Conservation (phyloP, 495 filamentous ascomycete species). For the Acidiella bohemica region DNA sequence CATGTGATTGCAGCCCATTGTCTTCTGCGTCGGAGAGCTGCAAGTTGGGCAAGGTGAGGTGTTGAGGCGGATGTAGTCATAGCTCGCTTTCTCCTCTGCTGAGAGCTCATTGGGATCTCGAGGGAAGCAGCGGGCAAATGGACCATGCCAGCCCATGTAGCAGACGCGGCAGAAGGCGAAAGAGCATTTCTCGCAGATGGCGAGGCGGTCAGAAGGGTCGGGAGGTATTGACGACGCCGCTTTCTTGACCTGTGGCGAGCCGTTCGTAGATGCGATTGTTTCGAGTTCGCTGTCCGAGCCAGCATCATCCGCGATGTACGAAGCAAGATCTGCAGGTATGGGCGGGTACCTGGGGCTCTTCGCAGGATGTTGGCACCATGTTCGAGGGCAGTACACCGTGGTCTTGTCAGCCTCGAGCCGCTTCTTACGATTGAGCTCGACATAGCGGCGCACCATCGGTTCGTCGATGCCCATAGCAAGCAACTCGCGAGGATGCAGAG, state of each 20-base stretch:
- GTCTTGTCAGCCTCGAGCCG: constrained; percentile 80
- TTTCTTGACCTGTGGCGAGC: constrained; percentile 19
- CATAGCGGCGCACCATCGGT: constrained; percentile 69
- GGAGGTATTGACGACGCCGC: constrained; percentile 33
- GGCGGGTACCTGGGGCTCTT: constrained; percentile 59
- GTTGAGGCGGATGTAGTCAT: constrained; percentile 65
- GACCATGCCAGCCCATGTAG: constrained; percentile 76
- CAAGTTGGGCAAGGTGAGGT: constrained; percentile 89
- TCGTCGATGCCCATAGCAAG: constrained; percentile 66
- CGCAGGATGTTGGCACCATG: constrained; percentile 90
- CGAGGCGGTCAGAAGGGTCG: constrained; percentile 51
- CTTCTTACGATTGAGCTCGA: constrained; percentile 78
- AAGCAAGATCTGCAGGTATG: constrained; percentile 39
- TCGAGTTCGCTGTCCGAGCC: constrained; percentile 35
- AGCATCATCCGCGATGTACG: constrained; percentile 34
- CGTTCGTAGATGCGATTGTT: constrained; percentile 8
- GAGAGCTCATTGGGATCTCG: constrained; percentile 52
- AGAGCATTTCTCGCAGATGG: constrained; percentile 70
- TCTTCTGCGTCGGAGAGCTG: constrained; percentile 71
- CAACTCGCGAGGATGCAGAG: constrained; percentile 75
- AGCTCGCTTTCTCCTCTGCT: constrained; percentile 68
- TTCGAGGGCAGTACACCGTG: constrained; percentile 85
- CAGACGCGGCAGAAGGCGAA: constrained; percentile 80
- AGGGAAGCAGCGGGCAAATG: constrained; percentile 48
- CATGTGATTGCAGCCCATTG: constrained; percentile 96